Conservation (phyloP, 2,329 filamentous ascomycete genomes). For the Penicillium sp. region DNA sequence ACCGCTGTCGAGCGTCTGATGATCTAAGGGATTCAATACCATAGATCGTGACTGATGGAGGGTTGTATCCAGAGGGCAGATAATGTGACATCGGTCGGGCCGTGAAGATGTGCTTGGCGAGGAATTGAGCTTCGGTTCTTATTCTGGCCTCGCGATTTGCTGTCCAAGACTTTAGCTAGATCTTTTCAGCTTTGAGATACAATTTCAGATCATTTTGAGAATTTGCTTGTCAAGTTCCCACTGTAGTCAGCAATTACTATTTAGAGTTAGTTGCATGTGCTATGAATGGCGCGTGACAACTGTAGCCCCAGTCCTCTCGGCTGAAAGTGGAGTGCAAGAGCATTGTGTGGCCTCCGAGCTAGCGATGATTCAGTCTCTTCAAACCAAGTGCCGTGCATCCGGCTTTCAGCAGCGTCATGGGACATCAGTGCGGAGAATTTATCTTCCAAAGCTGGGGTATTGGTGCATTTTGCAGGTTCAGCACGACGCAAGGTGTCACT, state of each 20-base stretch:
- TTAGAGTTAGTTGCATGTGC: background rate
- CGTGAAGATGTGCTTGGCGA: background rate
- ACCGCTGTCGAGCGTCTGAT: conserved; percentile 95
- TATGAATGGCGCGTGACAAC: background rate
- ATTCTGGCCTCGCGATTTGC: conserved; percentile 2
- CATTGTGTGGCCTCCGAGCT: background rate
- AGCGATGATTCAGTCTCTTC: background rate
- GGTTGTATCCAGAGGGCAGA: background rate
- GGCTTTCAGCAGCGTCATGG: background rate
- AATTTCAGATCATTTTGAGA: conserved; percentile 12
- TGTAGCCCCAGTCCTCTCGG: background rate
- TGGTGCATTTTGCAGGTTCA: background rate
- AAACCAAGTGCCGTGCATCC: background rate
- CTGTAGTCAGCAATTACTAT: background rate
- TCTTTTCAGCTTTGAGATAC: conserved; percentile 6
- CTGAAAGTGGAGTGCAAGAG: background rate
- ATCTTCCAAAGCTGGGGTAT: background rate
- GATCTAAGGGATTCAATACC: conserved; percentile 64
- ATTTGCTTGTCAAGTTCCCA: background rate
- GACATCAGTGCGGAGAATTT: background rate
- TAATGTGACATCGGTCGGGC: background rate
- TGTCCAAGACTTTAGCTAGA: conserved; percentile 19
- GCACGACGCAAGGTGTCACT: background rate
- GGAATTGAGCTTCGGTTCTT: background rate
- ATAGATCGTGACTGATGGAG: conserved; percentile 1